phyloP scores from a whole-genome alignment of 352 stramenopile species.

The Blastocystis sp. region DNA sequence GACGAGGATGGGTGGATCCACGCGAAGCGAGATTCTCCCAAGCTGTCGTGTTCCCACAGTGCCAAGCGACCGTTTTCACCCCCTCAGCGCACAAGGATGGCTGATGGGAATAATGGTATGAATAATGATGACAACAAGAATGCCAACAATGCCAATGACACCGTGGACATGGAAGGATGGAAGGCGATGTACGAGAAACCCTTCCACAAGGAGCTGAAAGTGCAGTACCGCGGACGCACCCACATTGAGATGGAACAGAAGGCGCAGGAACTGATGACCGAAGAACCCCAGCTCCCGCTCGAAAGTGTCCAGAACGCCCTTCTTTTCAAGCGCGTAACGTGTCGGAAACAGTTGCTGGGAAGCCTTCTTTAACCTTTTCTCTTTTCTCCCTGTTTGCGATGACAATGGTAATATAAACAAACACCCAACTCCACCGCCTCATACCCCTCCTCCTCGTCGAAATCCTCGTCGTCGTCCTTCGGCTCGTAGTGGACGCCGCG shows the following conservation, averaged over 20 bases:
- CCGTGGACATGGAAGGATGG: slow-evolving; percentile 14
- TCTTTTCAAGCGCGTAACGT: slow-evolving; percentile 9
- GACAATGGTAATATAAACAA: neutral
- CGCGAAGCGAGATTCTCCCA: neutral
- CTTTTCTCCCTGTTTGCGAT: neutral
- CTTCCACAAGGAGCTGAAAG: slow-evolving; percentile 15
- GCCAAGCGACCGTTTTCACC: neutral
- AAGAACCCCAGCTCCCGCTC: slow-evolving; percentile 3
- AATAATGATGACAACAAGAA: too few species aligned
- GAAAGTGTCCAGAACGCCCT: slow-evolving; percentile 38
- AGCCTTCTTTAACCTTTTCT: slow-evolving; percentile 26
- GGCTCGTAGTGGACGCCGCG: neutral
- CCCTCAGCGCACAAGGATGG: neutral
- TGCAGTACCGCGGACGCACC: neutral
- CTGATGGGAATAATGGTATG: too few species aligned
- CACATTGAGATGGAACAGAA: neutral
- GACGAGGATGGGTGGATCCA: neutral
- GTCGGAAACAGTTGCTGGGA: neutral
- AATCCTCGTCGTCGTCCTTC: neutral
- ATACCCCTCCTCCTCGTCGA: neutral
- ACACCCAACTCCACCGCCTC: neutral
- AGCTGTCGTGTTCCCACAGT: neutral
- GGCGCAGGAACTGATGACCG: neutral
- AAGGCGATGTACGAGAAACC: slow-evolving; percentile 9
- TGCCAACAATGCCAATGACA: too few species aligned